These are phyloP conservation scores for Claviceps fusiformis DNA, from an alignment of 2,329 filamentous ascomycete genomes.

Conservation along the genomic window DNA sequence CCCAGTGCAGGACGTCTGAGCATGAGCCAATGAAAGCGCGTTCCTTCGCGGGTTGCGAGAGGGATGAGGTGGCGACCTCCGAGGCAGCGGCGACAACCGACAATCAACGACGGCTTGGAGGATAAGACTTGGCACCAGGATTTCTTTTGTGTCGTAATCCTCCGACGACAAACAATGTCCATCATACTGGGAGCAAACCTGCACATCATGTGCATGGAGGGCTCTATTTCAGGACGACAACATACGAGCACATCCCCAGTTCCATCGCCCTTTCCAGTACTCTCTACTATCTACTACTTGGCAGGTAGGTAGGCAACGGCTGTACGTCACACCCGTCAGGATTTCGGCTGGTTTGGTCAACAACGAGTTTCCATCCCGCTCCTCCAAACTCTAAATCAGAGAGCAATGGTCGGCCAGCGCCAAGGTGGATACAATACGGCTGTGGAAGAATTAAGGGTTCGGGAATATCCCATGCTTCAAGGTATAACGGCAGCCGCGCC, in stretches of 20 bases:
- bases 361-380: background rate
- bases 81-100: constrained; percentile 7
- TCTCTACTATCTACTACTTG: background rate
- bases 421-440: constrained; percentile 36
- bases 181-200: background rate
- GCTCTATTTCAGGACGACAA: background rate
- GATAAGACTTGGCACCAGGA: background rate
- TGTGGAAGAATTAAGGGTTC: constrained; percentile 43
- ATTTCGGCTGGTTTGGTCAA: background rate
- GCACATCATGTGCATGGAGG: background rate
- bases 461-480: constrained; percentile 57
- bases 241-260: background rate
- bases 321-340: background rate
- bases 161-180: background rate
- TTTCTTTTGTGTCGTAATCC: background rate
- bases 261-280: background rate
- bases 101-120: background rate
- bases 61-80: constrained; percentile 21
- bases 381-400: background rate
- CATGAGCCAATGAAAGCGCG: background rate
- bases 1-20: background rate
- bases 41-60: constrained; percentile 1
- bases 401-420: background rate
- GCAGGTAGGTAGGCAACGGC: too few relatives aligned
- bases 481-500: constrained; percentile 26